Base-by-base conservation (phyloP, 768 basidiomycete genomes). In the Lactarius akahatsu region DNA sequence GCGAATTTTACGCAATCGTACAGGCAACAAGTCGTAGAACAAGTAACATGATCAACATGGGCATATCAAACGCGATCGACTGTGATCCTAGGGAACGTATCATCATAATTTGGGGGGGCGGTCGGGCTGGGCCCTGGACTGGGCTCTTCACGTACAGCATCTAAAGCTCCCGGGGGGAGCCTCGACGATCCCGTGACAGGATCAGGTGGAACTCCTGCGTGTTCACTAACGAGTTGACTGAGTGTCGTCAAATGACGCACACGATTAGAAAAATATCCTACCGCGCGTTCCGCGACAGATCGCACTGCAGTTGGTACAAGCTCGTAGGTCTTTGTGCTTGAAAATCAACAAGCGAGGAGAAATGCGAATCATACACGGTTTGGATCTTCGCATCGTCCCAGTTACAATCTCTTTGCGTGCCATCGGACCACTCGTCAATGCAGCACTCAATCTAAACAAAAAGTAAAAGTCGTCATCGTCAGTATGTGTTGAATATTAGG, bases 211-310 rank as follows among this genome's bases (percentile, higher is more conserved):
- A 59, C 58, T 28, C 58, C 18, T 11, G 58, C 58, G 26, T 59
- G 58, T 43, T 41, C 40, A 59, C 58, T 59, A 2, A 23, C 9
- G 38, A 40, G 11, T n/a, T 5, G 4, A 15, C 13, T 28, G 28
- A 20, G 28, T 30, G 26, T 28, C 28, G 30, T 8, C 15, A 5
- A 43, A 23, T 3, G 40, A 59, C 5, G 18, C 20, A 4, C 38
- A 10, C 28, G 13, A 4, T 5, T 26, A 50, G 18, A 10, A 32
- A 34, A 13, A 7, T 6, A 54, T 20, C 47, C 3, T 62, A 62
- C 61, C 61, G 61, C 18, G 61, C 61, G 9, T 62, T 40, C 50
- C 34, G 50, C 34, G 23, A 32, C 13, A 62, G 36, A 30, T 62
- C 50, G 28, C 50, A 36, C 38, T 62, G 61, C n/a, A 62, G 47